Base-by-base conservation (phyloP, 1,284 basidiomycete species). In the Trichosporon ovoides region DNA sequence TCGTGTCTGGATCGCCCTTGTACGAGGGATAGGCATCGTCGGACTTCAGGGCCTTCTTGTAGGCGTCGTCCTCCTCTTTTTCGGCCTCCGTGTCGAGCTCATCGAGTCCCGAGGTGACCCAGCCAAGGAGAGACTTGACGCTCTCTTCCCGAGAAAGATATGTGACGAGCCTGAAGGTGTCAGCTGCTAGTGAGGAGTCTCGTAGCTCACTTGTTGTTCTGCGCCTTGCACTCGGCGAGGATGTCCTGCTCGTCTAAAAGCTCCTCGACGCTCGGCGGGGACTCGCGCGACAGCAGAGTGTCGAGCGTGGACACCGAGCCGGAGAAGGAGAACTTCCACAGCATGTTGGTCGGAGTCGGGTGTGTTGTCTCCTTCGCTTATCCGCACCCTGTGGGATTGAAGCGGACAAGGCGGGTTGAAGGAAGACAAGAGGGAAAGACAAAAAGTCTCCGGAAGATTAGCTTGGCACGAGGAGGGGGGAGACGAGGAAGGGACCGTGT, bases 221-320 rank as follows among this genome's bases (percentile, higher is more conserved):
- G 91, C 4, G 89, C 83, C 78, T 98, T 98, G 83, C 91, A 93
- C 77, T 98, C 94, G 76, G 91, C 89, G 53, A 98, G 80, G 56
- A 97, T 81, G 75, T 97, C 93, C 73, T 91, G 89, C 79, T 97
- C 91, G 79, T 96, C 92, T 58, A 98, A 81, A 58, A 98, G 86
- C 52, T 91, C 87, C 77, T 97, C 93, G 52, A 97, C 82, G 38
- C 85, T 67, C 12, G 76, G 76, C 13, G 76, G 73, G 7, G 68
- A 68, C 59, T 75, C 74, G 33, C 77, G 59, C 28, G 69, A 66
- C 38, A 78, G 63, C 6, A 78, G 63, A 6, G 68, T 64, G 53
- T 79, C 77, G 38, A 79, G 64, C 43, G 71, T 72, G 55, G 75
- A 76, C 14, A 70, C 72, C 36, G 68, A 65, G 43, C 43, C 43